Percentiles rank a stretch among this genome's conserved stretches.
Evolutionary conservation across 306 rosid species (phyloP).

Genomic region (Myrica gale): DNA sequence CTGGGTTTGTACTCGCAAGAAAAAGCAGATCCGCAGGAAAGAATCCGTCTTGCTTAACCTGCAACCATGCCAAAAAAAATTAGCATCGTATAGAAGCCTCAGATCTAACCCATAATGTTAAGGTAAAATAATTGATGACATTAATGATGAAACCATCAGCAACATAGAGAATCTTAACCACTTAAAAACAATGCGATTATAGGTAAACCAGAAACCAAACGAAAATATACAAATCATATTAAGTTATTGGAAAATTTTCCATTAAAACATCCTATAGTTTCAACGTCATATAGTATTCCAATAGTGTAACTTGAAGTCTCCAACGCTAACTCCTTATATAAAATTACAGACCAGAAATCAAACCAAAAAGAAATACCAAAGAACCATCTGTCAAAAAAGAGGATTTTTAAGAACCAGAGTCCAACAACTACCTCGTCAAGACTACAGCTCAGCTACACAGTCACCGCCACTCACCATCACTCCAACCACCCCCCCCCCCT

Average conservation of each 20-base stretch:
- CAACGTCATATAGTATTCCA: background rate
- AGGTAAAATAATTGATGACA: conserved; percentile 13
- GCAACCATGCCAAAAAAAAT: conserved; percentile 31
- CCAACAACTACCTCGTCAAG: background rate
- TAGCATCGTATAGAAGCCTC: conserved; percentile 1
- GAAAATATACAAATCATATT: background rate
- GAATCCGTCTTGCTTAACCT: conserved; percentile 79
- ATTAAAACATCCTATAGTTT: background rate
- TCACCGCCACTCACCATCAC: background rate
- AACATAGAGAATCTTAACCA: background rate
- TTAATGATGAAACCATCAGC: conserved; percentile 3
- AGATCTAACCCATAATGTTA: background rate
- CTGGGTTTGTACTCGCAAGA: conserved; percentile 80
- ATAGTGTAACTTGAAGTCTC: background rate
- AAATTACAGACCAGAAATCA: background rate
- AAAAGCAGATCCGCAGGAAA: conserved; percentile 92
- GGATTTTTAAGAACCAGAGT: background rate
- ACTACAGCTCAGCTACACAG: background rate
- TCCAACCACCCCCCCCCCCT: background rate
- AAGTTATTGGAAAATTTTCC: background rate
- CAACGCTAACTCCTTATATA: background rate
- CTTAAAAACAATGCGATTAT: background rate
- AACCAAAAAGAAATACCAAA: background rate
- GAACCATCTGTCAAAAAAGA: background rate
- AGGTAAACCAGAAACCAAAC: background rate